A percentile compares a stretch with the other conserved stretches of the same genome.
phyloP scores from a whole-genome alignment of 148 eudicot genomes.

The Dianthus caryophyllus region DNA sequence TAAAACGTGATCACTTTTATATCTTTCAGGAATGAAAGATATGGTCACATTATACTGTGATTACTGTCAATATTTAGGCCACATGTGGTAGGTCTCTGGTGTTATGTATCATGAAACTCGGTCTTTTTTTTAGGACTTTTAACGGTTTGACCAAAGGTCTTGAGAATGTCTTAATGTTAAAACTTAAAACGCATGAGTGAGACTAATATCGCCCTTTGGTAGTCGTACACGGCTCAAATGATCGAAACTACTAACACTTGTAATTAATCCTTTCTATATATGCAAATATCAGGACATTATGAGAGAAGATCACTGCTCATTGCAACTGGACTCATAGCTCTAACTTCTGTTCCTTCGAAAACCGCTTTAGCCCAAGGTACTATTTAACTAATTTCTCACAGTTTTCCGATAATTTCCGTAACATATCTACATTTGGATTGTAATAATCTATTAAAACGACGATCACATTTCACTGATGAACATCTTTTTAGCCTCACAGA shows the following conservation, averaged over 20 bases:
- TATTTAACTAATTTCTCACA: not conserved
- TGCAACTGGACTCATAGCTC: conserved; percentile 53
- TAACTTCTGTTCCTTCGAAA: conserved; percentile 38
- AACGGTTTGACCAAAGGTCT: no score
- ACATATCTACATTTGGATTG: not conserved
- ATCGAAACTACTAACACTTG: not conserved
- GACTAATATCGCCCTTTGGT: no score
- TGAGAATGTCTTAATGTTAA: no score
- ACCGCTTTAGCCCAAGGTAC: conserved; percentile 58
- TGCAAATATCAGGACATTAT: conserved; percentile 35
- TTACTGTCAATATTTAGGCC: no score
- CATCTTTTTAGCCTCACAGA: conserved; percentile 34
- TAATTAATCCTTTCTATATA: not conserved
- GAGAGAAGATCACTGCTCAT: conserved; percentile 49
- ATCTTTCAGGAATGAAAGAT: no score
- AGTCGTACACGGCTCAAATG: not conserved
- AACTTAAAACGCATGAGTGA: no score
- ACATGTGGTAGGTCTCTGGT: no score
- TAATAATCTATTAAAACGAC: not conserved
- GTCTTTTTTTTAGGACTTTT: no score
- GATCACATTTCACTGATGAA: conserved; percentile 1
- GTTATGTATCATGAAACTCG: no score
- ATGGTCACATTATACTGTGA: no score
- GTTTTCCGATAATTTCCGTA: not conserved
- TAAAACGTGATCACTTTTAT: no score